Conservation (phyloP, 2,329 filamentous ascomycete species). For the Ambrosiella beaveri region DNA sequence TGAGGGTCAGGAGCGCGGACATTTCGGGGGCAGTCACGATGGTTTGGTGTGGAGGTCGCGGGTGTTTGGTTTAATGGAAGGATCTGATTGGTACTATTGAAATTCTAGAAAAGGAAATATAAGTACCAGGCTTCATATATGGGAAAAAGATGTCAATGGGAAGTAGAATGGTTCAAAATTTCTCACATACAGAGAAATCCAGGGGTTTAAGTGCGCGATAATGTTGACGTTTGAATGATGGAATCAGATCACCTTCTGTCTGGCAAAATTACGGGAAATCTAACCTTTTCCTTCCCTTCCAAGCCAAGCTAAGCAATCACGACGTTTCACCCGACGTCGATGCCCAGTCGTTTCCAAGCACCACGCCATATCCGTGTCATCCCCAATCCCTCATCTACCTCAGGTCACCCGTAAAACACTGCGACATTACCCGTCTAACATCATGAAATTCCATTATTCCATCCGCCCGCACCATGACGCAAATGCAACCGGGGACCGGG, state of each 20-base stretch:
- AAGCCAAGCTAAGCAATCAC: neutral
- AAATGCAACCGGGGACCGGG: no score
- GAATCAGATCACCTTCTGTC: neutral
- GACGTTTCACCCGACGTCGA: neutral
- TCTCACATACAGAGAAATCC: neutral
- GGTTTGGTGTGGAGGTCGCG: neutral
- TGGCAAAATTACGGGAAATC: neutral
- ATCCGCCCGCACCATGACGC: no score
- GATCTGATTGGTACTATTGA: neutral
- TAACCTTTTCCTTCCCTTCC: neutral
- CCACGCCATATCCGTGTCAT: neutral
- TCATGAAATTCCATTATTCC: no score
- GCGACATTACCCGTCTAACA: no score
- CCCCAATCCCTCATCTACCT: neutral
- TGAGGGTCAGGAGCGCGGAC: conserved; percentile 25
- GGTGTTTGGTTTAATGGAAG: neutral
- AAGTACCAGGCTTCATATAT: neutral
- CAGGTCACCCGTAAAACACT: no score
- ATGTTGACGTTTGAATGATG: no score
- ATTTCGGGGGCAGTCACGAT: neutral
- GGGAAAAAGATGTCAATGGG: neutral
- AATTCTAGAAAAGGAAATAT: neutral
- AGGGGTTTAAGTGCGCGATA: no score
- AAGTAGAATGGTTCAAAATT: neutral
- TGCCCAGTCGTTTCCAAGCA: neutral